phyloP scores from a whole-genome alignment of 441 rosid genomes.

The Hura crepitans region DNA sequence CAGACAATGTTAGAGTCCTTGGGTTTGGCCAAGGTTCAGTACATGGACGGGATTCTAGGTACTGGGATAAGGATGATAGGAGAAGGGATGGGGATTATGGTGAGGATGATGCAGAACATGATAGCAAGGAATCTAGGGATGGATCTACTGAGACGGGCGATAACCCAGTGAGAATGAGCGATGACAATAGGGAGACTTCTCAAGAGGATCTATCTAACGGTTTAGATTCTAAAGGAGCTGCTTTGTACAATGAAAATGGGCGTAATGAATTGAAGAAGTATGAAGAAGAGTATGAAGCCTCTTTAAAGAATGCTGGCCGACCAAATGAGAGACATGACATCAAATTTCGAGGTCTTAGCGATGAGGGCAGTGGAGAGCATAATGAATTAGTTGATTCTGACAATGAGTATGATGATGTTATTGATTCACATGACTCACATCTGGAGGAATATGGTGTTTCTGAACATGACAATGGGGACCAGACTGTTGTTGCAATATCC shows the following conservation, averaged over 20 bases:
- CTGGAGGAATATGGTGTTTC: slow-evolving; percentile 51
- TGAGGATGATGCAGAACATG: slow-evolving; percentile 50
- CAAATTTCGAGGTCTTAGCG: slow-evolving; percentile 23
- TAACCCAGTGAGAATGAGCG: slow-evolving; percentile 25
- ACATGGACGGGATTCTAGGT: slow-evolving; percentile 80
- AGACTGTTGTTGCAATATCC: slow-evolving; percentile 19
- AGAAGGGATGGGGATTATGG: slow-evolving; percentile 80
- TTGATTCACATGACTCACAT: slow-evolving; percentile 48
- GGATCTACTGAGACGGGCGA: slow-evolving; percentile 28
- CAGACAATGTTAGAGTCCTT: slow-evolving; percentile 44
- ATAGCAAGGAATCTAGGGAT: slow-evolving; percentile 21
- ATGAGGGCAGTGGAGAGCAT: slow-evolving; percentile 26
- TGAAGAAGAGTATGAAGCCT: slow-evolving; percentile 79
- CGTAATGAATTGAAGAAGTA: slow-evolving; percentile 71
- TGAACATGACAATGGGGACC: slow-evolving; percentile 34
- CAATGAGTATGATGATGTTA: slow-evolving; percentile 51
- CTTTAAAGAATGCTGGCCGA: slow-evolving; percentile 42
- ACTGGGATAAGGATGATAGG: slow-evolving; percentile 95
- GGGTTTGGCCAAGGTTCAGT: slow-evolving; percentile 69
- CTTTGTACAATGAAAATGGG: slow-evolving; percentile 85
- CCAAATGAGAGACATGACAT: slow-evolving; percentile 26
- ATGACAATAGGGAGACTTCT: slow-evolving; percentile 26
- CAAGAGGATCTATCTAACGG: slow-evolving; percentile 21
- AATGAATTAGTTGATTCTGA: slow-evolving; percentile 42
- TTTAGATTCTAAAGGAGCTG: slow-evolving; percentile 42